These are phyloP conservation scores for Wickerhamiella slavikovae DNA, from an alignment of 805 yeast species.

Conservation along the genomic window DNA sequence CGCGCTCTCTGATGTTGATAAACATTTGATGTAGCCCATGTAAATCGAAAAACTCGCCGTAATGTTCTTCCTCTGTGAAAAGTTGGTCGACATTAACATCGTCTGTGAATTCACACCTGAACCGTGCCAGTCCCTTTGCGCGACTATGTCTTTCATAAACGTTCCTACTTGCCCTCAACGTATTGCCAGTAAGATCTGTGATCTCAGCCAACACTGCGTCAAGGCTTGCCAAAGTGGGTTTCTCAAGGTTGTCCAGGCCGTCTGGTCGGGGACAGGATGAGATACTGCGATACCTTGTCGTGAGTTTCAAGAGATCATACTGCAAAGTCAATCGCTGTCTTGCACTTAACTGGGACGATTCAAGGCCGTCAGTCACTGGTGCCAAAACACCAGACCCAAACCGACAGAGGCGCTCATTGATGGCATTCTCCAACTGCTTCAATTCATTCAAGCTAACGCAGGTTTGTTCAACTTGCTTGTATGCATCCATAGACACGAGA, in stretches of 20 bases:
- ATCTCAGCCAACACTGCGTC: not conserved
- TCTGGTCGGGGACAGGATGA: not conserved
- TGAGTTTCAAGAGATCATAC: too few species aligned
- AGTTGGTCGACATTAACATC: conserved; percentile 27
- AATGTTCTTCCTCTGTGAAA: conserved; percentile 31
- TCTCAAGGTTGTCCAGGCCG: not conserved
- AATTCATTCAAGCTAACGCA: too few species aligned
- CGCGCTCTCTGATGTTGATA: conserved; percentile 14
- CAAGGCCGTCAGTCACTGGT: too few species aligned
- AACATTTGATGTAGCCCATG: conserved; percentile 12
- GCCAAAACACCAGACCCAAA: too few species aligned
- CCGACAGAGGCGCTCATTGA: too few species aligned
- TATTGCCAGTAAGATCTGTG: not conserved
- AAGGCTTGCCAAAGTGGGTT: not conserved
- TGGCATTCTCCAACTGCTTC: too few species aligned
- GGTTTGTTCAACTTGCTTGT: too few species aligned
- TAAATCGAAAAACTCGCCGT: conserved; percentile 33
- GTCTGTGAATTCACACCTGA: conserved; percentile 31
- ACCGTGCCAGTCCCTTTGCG: conserved; percentile 10
- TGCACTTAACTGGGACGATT: too few species aligned
- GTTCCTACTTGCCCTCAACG: not conserved
- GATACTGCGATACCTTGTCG: not conserved
- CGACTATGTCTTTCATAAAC: not conserved
- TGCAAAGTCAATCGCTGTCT: too few species aligned
- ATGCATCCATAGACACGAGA: too few species aligned